Evolutionary conservation across 192 early-diverging fungal species (phyloP).

Genomic region (Mortierella antarctica): DNA sequence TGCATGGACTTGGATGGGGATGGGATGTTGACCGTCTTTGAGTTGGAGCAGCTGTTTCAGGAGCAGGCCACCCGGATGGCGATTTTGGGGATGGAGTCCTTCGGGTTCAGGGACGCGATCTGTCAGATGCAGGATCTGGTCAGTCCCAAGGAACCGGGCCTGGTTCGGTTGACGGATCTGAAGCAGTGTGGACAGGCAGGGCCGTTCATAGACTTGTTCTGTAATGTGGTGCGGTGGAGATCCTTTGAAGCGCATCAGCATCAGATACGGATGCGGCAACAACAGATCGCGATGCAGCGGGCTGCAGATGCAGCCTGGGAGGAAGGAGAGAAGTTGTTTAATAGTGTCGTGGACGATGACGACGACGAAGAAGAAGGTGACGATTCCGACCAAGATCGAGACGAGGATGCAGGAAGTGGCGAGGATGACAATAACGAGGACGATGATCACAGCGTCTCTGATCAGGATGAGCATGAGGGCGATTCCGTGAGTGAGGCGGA

Average conservation of each 20-base stretch:
- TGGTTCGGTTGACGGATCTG: conserved; percentile 36
- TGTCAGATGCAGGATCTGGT: conserved; percentile 55
- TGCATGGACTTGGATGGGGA: conserved; percentile 93
- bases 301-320: conserved; percentile 51
- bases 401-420: conserved; percentile 15
- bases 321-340: conserved; percentile 45
- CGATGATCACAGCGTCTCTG: conserved; percentile 11
- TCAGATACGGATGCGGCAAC: conserved; percentile 50
- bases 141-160: conserved; percentile 21
- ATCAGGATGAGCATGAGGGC: conserved; percentile 3
- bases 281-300: conserved; percentile 52
- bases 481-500: conserved; percentile 2
- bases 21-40: conserved; percentile 86
- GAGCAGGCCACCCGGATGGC: conserved; percentile 72
- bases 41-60: conserved; percentile 86
- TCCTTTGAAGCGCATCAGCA: conserved; percentile 52
- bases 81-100: conserved; percentile 45
- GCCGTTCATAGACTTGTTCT: conserved; percentile 50
- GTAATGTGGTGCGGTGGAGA: conserved; percentile 45
- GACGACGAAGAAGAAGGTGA: conserved; percentile 19
- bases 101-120: conserved; percentile 49
- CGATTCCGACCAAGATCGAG: neutral
- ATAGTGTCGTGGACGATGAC: conserved; percentile 21
- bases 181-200: conserved; percentile 52
- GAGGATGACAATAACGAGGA: conserved; percentile 13